Evolutionary conservation across 2,329 filamentous ascomycete genomes (phyloP).

Genomic region (Karstenula rhodostoma): DNA sequence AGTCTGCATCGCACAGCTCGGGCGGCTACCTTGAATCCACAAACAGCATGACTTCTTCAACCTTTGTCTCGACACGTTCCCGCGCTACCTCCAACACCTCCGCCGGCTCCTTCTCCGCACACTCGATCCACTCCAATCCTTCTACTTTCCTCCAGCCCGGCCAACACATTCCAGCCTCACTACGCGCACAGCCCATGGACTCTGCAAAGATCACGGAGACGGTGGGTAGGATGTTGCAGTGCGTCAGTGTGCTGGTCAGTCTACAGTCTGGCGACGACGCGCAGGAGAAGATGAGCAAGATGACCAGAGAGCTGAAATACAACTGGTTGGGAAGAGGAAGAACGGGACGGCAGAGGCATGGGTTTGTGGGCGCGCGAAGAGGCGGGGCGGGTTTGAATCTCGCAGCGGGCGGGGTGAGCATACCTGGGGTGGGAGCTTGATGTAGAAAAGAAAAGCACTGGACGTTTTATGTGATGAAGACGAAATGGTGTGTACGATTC

Average conservation of each 20-base stretch:
- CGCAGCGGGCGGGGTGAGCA: slow-evolving; percentile 5
- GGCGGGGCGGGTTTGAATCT: slow-evolving; percentile 27
- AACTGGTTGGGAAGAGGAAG: slow-evolving; percentile 94
- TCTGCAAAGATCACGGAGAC: slow-evolving; percentile 89
- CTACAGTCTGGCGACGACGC: slow-evolving; percentile 76
- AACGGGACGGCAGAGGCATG: slow-evolving; percentile 86
- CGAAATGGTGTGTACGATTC: neutral
- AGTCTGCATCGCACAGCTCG: slow-evolving; percentile 72
- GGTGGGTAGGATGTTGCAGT: slow-evolving; percentile 94
- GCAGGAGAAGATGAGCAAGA: slow-evolving; percentile 80
- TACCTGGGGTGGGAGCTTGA: slow-evolving; percentile 11
- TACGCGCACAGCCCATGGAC: slow-evolving; percentile 48
- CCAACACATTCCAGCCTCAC: slow-evolving; percentile 27
- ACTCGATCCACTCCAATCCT: slow-evolving; percentile 47
- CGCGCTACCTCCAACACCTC: slow-evolving; percentile 86
- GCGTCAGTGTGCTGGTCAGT: slow-evolving; percentile 86
- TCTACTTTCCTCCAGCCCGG: slow-evolving; percentile 29
- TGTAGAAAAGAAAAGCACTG: neutral
- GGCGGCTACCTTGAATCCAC: slow-evolving; percentile 78
- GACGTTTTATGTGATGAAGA: neutral
- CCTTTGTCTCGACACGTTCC: slow-evolving; percentile 65
- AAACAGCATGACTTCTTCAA: slow-evolving; percentile 60
- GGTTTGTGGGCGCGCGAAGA: slow-evolving; percentile 77
- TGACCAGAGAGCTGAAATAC: slow-evolving; percentile 88
- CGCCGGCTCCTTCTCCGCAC: slow-evolving; percentile 56